Base-by-base conservation (phyloP, 371 early-diverging fungal genomes). In the Apophysomyces ossiformis region DNA sequence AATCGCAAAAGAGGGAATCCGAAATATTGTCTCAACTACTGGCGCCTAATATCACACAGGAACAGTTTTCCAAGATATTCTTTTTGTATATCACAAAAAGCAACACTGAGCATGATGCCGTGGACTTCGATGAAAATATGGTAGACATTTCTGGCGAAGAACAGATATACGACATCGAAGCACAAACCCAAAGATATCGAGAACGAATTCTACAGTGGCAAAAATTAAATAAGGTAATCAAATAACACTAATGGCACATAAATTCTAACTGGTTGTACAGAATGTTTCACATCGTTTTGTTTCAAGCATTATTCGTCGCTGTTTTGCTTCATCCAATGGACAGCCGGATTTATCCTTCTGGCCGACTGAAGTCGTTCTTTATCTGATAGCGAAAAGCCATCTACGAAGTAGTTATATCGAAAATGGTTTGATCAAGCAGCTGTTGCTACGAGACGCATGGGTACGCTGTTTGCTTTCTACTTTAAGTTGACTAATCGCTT, bases 391-490 rank as follows among this genome's bases (percentile, higher is more conserved):
- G 65, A 82, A 76, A 43, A 78, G 81, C 26, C 60, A 83, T 36
- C 63, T 87, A 36, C 80, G 84, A 61, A 85, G 78, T 21, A 78
- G 74, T 38, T 76, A 78, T 61, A 72, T 83, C 5, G 76, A 82
- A 38, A 78, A 78, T 7, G 87, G 89, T 7, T 69, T 88, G 26
- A 69, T 85, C 4, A 61, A 73, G 37, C 70, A 73, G 7, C 60
- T 88, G 7, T 67, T 88, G 66, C 82, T 84, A 63, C 81, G 85
- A 54, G 73, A 85, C 26, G 77, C 77, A 58, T 88, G 87, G 89
- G 71, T 79, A 71, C 47, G 66, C 56, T 18, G 15, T 43, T 60
- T 58, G 18, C 3, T 8, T 44, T 35, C 26, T 45, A 43, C 38
- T 16, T 50, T 4, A 16, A 50, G 32, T 26, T 2, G 21, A 50